Base-by-base conservation (phyloP, 78 protist genomes). In the Protostelium mycophagum region DNA sequence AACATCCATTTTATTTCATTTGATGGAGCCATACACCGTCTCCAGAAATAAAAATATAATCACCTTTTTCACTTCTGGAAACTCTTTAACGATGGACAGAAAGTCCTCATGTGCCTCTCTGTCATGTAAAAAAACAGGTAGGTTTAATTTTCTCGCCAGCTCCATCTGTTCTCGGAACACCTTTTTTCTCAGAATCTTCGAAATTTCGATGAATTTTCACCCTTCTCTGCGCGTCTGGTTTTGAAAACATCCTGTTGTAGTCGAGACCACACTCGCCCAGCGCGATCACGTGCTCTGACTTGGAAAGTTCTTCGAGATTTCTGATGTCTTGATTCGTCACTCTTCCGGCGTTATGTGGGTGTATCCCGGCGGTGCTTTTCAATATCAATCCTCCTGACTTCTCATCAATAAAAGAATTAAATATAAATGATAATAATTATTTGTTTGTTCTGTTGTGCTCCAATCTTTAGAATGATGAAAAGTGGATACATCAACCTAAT, bases 191-290 rank as follows among this genome's bases (percentile, higher is more conserved):
- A 16, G 5, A 5, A 16, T 5, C 16, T 16, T 5, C 36, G 16
- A 16, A 35, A 5, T 25, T 85, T 16, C 5, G 5, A 36, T 85
- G 35, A 37, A 85, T 85, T 16, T 25, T 85, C 37, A 37, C 36
- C 86, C 16, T 16, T 85, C 37, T 86, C 86, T 93, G 95, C 29
- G 87, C 63, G 35, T 88, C 86, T 35, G 34, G 90, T 1, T 88
- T 51, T 5, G 89, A 83, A 34, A 93, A 93, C 39, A 90, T 90
- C 35, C 95, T 63, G 37, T 93, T 90, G 23, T 90, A 93, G 63
- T 93, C 95, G 0, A 93, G 38, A 25, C 95, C 95, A 87, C 95
- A 93, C 34, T 93, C 95, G 37, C 95, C 95, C 10, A 93, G 85
- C n/a, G 95, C 89, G 34, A 34, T 85, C 16, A 93, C 93, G 29